Evolutionary conservation across 441 rosid genomes (phyloP), one percentile per base, ranked within the genome.

Genomic region (Jatropha podagrica): DNA sequence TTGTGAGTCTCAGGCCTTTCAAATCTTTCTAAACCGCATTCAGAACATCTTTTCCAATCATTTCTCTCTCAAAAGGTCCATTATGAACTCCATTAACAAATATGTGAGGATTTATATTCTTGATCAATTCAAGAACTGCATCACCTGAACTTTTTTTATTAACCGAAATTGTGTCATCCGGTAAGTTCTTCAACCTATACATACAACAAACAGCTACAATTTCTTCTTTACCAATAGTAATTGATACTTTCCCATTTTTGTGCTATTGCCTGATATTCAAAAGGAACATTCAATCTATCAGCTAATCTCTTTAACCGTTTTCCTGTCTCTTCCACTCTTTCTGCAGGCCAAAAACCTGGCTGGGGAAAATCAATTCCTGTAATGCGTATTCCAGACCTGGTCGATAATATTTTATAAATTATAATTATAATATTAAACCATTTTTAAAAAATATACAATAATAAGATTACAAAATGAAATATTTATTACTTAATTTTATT

Each of bases 1-100:
- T 87, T 93, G 75, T 93, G 89, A 12, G 90, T 85, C 84, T 93
- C 96, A 0, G 97, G 93, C 65, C 97, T 91, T 82, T 85, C 88
- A 1, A 81, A 72, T 72, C 90, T 85, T 71, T 82, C 89, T 1
- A 54, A 7, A 7, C 85, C 15, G 86, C 85, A 48, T 83, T 87
- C 78, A 84, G 64, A 14, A 66, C 67, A 18, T 83, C 92, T 15
- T 80, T 72, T 10, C 87, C 86, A n/a, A 61, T 74, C 32, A 83
- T 60, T 75, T 82, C 87, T 46, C 62, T 74, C 44, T 88, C 92
- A 17, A 76, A 87, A 0, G 86, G 85, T 51, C 88, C 91, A 62
- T 81, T 88, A 13, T 71, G 69, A 11, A 82, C 27, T 3, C 76
- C 79, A 7, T 88, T 91, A 76, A 88, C 69, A 69, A 90, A 93